Evolutionary conservation across 2,329 filamentous ascomycete genomes (phyloP).

Genomic region (Dothidotthia symphoricarpi): DNA sequence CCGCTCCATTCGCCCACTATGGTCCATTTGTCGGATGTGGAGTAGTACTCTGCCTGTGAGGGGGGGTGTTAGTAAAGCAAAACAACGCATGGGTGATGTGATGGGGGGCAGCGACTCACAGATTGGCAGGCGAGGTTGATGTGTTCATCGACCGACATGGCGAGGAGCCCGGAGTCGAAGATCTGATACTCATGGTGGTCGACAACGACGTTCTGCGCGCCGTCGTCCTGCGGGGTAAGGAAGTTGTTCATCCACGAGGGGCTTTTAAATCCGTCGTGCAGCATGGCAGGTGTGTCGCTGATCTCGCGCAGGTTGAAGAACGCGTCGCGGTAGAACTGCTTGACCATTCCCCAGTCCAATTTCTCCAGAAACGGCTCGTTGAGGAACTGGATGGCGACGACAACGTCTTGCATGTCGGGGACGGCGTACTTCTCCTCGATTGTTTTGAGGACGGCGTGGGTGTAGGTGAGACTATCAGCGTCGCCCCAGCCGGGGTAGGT

Average conservation of each 20-base stretch:
- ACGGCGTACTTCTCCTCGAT: conserved; percentile 58
- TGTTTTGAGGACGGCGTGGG: conserved; percentile 55
- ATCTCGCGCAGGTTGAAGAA: conserved; percentile 51
- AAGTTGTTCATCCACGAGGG: conserved; percentile 60
- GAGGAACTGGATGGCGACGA: conserved; percentile 57
- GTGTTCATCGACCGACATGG: conserved; percentile 54
- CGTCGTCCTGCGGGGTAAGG: conserved; percentile 51
- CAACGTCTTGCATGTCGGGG: conserved; percentile 55
- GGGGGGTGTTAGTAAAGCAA: background rate
- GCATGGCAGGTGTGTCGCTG: conserved; percentile 50
- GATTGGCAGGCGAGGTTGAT: conserved; percentile 56
- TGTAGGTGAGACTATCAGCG: conserved; percentile 49
- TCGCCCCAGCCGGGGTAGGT: conserved; percentile 47
- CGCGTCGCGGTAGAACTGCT: conserved; percentile 56
- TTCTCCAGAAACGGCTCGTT: conserved; percentile 57
- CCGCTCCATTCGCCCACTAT: conserved; percentile 67
- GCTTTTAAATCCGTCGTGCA: conserved; percentile 58
- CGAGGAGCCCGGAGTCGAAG: conserved; percentile 54
- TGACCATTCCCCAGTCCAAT: conserved; percentile 47
- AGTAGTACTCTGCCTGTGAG: conserved; percentile 40
- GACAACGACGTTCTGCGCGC: conserved; percentile 55
- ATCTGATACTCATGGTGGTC: conserved; percentile 70
- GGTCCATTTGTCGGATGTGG: conserved; percentile 60
- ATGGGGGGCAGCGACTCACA: conserved; percentile 22
- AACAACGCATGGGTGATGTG: rapidly evolving